phyloP scores from a whole-genome alignment of 2,329 filamentous ascomycete genomes.

The Lomentospora prolificans region DNA sequence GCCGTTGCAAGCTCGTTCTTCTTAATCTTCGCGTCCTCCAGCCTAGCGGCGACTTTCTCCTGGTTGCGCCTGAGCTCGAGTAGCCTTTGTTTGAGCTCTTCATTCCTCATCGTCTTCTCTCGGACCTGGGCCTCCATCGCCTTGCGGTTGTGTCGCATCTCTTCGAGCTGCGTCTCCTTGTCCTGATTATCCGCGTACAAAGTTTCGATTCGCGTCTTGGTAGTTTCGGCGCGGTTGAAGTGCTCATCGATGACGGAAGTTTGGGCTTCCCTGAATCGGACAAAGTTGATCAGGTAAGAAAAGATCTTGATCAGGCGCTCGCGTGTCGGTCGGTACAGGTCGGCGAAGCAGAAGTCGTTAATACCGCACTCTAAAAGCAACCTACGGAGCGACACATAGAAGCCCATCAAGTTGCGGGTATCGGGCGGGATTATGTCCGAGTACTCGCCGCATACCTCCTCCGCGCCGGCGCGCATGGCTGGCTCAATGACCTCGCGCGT shows the following conservation, averaged over 20 bases:
- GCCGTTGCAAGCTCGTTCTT: constrained; percentile 65
- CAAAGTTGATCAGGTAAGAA: constrained; percentile 97
- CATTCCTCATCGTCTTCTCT: constrained; percentile 78
- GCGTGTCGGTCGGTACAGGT: constrained; percentile 84
- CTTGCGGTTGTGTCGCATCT: constrained; percentile 70
- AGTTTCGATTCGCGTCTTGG: constrained; percentile 78
- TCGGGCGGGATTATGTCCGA: constrained; percentile 78
- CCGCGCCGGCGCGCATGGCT: constrained; percentile 84
- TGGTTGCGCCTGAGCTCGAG: constrained; percentile 74
- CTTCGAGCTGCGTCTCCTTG: constrained; percentile 67
- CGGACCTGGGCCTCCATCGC: constrained; percentile 72
- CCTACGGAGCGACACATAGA: constrained; percentile 74
- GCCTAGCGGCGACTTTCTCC: constrained; percentile 69
- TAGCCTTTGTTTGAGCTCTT: constrained; percentile 74
- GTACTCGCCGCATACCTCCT: constrained; percentile 77
- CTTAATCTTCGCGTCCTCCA: constrained; percentile 74
- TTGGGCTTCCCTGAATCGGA: constrained; percentile 90
- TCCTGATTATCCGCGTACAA: constrained; percentile 81
- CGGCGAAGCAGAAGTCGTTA: constrained; percentile 85
- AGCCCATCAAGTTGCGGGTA: constrained; percentile 89
- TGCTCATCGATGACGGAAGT: constrained; percentile 83
- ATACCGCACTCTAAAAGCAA: constrained; percentile 83
- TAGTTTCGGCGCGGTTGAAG: constrained; percentile 81
- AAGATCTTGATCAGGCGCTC: constrained; percentile 90
- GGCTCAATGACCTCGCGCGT: constrained; percentile 90